A percentile compares a stretch with the other conserved stretches of the same genome.
Evolutionary conservation across 345 rosid genomes (phyloP).

Genomic region (Durio zibethinus): DNA sequence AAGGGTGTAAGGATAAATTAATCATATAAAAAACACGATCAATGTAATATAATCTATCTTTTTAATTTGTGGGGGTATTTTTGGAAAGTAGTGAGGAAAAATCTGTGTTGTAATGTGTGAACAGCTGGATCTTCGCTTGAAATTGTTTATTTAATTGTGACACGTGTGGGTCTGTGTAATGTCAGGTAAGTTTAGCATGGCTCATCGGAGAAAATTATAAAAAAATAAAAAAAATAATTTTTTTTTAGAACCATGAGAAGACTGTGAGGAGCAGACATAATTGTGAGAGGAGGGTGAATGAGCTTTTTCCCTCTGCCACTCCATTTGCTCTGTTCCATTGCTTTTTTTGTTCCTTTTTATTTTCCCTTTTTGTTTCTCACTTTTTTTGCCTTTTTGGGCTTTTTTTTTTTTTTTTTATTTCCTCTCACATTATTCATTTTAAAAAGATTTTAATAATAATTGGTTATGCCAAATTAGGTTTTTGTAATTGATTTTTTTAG

Average conservation of each 20-base stretch:
- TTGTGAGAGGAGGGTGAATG: neutral
- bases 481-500: neutral
- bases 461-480: neutral
- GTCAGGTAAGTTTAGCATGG: slow-evolving; percentile 19
- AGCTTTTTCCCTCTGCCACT: slow-evolving; percentile 17
- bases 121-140: neutral
- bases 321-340: slow-evolving; percentile 20
- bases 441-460: neutral
- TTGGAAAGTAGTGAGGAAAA: neutral
- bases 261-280: neutral
- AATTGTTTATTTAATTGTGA: neutral
- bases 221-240: neutral
- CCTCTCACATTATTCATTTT: neutral
- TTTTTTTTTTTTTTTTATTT: neutral
- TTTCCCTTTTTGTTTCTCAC: neutral
- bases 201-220: neutral
- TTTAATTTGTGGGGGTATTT: neutral
- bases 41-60: neutral
- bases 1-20: no score
- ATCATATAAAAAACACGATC: no score
- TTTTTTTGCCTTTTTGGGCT: neutral
- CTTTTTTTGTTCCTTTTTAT: neutral
- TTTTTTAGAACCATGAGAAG: no score
- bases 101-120: neutral
- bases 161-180: slow-evolving; percentile 6